Conservation (phyloP, 2,329 filamentous ascomycete genomes). For the Ceratocystis variospora region DNA sequence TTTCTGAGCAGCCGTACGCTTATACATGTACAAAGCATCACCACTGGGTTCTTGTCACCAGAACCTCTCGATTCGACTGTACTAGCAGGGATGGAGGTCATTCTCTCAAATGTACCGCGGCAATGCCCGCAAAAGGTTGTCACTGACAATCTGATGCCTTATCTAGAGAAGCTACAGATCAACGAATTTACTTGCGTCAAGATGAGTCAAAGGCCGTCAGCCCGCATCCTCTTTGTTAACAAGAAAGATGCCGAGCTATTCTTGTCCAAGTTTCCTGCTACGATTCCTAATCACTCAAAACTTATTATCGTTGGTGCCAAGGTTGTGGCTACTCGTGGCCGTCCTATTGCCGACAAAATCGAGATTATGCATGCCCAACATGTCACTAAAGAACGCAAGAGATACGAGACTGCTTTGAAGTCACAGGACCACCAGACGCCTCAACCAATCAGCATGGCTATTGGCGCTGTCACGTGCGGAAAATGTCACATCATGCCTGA, state of each 20-base stretch:
- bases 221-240: constrained; percentile 33
- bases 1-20: too few species aligned
- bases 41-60: not conserved
- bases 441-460: constrained; percentile 20
- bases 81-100: constrained; percentile 33
- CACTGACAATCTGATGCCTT: constrained; percentile 28
- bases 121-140: constrained; percentile 30
- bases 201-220: constrained; percentile 25
- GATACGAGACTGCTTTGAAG: constrained; percentile 16
- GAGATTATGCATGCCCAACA: constrained; percentile 24
- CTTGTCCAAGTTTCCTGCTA: constrained; percentile 23
- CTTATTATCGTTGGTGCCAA: constrained; percentile 25
- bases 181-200: constrained; percentile 34
- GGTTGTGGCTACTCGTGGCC: constrained; percentile 27
- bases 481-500: constrained; percentile 33
- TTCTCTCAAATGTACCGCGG: constrained; percentile 31
- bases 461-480: constrained; percentile 31
- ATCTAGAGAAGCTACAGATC: constrained; percentile 31
- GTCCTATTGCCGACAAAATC: constrained; percentile 23
- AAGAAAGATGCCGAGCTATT: constrained; percentile 31
- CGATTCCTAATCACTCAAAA: constrained; percentile 22
- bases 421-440: constrained; percentile 18
- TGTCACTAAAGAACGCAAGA: constrained; percentile 19
- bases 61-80: not conserved
- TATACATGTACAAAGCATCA: too few species aligned